Evolutionary conservation across 164 flowering plant species (phyloP).

Genomic region (Buxus sempervirens): DNA sequence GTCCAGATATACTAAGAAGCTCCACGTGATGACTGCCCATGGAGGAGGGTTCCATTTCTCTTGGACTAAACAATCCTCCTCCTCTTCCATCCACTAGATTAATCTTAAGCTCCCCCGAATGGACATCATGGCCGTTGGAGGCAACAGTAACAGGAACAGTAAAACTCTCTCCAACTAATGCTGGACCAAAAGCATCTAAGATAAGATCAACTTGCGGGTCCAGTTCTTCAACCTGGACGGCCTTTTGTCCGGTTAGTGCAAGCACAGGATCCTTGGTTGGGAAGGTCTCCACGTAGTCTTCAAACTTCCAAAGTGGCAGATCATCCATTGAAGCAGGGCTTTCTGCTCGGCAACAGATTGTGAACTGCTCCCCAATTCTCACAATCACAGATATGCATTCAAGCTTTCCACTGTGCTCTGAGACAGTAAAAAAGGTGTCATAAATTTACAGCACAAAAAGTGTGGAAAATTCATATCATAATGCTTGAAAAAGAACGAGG

Average conservation of each 20-base stretch:
- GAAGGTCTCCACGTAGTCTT: slow-evolving; percentile 63
- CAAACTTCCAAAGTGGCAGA: slow-evolving; percentile 94
- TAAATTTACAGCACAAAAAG: background rate
- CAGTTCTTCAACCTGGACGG: slow-evolving; percentile 85
- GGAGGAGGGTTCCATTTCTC: slow-evolving; percentile 65
- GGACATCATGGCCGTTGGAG: slow-evolving; percentile 68
- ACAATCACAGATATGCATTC: slow-evolving; percentile 80
- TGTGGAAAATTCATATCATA: background rate
- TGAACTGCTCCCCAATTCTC: slow-evolving; percentile 64
- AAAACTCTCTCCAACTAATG: slow-evolving; percentile 87
- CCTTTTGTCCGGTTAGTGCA: slow-evolving; percentile 80
- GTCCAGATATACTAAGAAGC: slow-evolving; percentile 59
- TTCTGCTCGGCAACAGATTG: slow-evolving; percentile 89
- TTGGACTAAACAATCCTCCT: slow-evolving; percentile 84
- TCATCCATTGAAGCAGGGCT: slow-evolving; percentile 96
- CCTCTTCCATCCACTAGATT: slow-evolving; percentile 91
- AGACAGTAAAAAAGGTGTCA: slow-evolving; percentile 15
- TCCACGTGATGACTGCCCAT: slow-evolving; percentile 81
- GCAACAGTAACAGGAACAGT: slow-evolving; percentile 64
- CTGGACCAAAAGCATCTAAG: slow-evolving; percentile 69
- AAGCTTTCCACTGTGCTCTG: slow-evolving; percentile 96
- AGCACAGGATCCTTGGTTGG: slow-evolving; percentile 88
- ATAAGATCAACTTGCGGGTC: slow-evolving; percentile 78
- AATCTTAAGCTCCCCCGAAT: slow-evolving; percentile 89
- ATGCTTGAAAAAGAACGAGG: background rate